Conservation (phyloP, 2,329 filamentous ascomycete species). For the Fonsecaea pugnacius region DNA sequence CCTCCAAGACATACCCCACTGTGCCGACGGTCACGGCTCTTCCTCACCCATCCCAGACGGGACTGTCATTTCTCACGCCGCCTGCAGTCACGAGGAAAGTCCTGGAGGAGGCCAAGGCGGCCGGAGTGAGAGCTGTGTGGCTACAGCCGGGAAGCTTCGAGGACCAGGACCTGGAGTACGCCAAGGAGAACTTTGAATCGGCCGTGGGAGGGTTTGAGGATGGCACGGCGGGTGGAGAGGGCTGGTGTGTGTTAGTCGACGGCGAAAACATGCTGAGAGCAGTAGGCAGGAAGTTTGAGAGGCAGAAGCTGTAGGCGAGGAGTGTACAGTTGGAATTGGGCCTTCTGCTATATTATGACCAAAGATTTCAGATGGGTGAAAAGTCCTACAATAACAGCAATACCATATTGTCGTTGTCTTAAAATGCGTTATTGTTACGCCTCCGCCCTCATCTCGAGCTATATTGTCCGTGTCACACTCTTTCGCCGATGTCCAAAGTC, state of each 20-base stretch:
- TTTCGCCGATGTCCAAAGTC: slow-evolving; percentile 30
- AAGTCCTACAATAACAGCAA: background rate
- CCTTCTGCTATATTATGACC: background rate
- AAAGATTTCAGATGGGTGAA: background rate
- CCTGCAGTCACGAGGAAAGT: slow-evolving; percentile 75
- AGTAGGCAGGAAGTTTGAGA: slow-evolving; percentile 60
- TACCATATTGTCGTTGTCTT: background rate
- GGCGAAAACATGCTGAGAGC: slow-evolving; percentile 64
- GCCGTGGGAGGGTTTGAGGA: slow-evolving; percentile 70
- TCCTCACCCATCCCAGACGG: slow-evolving; percentile 68
- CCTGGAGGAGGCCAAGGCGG: slow-evolving; percentile 74
- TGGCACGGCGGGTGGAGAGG: slow-evolving; percentile 62
- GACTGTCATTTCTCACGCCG: slow-evolving; percentile 84
- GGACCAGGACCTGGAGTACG: slow-evolving; percentile 72
- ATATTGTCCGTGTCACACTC: slow-evolving; percentile 16
- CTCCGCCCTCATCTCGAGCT: slow-evolving; percentile 1
- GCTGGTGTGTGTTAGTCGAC: slow-evolving; percentile 88
- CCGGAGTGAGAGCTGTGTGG: slow-evolving; percentile 78
- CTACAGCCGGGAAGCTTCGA: slow-evolving; percentile 90
- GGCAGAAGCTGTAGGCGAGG: slow-evolving; percentile 46
- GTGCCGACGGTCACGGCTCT: slow-evolving; percentile 69
- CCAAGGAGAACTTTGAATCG: slow-evolving; percentile 69
- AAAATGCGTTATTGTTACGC: background rate
- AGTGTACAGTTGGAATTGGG: background rate
- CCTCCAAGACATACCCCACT: slow-evolving; percentile 63